phyloP scores from a whole-genome alignment of 371 early-diverging fungal species.

The Mucor lusitanicus region DNA sequence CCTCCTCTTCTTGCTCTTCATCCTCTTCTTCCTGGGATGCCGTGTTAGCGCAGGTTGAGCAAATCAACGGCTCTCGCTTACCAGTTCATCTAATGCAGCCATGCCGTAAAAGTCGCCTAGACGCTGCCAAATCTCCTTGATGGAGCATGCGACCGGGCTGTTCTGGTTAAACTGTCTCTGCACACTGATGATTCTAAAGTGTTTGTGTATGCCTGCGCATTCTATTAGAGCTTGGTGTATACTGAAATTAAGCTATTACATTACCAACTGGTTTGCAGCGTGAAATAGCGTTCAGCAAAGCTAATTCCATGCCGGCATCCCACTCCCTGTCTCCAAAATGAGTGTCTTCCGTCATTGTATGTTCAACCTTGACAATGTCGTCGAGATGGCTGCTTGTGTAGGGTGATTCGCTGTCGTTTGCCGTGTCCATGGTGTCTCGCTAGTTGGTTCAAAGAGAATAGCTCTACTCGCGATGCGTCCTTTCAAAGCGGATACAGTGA shows the following conservation, averaged over 20 bases:
- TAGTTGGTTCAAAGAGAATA: neutral
- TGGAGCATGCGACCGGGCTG: slow-evolving; percentile 44
- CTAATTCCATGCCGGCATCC: slow-evolving; percentile 65
- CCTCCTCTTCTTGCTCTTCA: slow-evolving; percentile 47
- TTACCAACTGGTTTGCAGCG: slow-evolving; percentile 66
- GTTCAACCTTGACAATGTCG: neutral
- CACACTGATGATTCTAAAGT: slow-evolving; percentile 64
- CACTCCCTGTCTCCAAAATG: slow-evolving; percentile 34
- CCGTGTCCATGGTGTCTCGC: neutral
- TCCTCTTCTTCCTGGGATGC: slow-evolving; percentile 43
- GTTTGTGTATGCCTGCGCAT: slow-evolving; percentile 60
- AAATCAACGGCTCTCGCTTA: slow-evolving; percentile 11
- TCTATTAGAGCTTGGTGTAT: no score
- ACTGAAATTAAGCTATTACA: neutral
- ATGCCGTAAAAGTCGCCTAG: slow-evolving; percentile 57
- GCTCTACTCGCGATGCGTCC: neutral
- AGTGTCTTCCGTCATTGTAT: neutral
- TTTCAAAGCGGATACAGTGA: neutral
- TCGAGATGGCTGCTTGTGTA: neutral
- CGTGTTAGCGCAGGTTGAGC: neutral
- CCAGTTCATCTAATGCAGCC: slow-evolving; percentile 59
- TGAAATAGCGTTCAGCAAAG: slow-evolving; percentile 55
- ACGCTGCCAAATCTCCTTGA: slow-evolving; percentile 57
- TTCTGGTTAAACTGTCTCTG: slow-evolving; percentile 59
- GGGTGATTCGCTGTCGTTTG: neutral